Percentiles rank a stretch among this genome's conserved stretches.
These are phyloP conservation scores for Pythium aristosporum DNA, from an alignment of 352 stramenopile genomes.

Conservation along the genomic window DNA sequence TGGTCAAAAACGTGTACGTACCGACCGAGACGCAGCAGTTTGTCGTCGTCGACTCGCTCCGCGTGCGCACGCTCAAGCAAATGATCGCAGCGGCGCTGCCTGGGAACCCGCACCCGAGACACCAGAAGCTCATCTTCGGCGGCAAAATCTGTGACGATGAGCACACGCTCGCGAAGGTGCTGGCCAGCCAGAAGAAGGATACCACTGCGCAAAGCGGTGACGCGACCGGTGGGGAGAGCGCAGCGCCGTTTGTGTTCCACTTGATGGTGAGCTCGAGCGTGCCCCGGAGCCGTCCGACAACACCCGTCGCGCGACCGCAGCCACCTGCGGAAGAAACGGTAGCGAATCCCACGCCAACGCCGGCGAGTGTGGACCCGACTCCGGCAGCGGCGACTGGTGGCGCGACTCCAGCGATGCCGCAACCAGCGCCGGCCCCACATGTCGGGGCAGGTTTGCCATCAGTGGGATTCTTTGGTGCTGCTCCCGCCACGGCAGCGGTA, in stretches of 20 bases:
- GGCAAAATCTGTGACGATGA: constrained; percentile 82
- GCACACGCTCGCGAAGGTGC: constrained; percentile 43
- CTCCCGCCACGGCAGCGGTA: constrained; percentile 18
- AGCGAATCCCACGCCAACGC: constrained; percentile 1
- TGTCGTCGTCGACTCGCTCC: constrained; percentile 29
- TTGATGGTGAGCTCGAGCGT: constrained; percentile 52
- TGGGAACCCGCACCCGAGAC: constrained; percentile 35
- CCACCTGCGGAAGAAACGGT: constrained; percentile 2
- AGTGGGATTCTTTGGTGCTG: constrained; percentile 18
- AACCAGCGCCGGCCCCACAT: not conserved
- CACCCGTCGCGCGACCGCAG: constrained; percentile 10
- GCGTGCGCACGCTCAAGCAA: constrained; percentile 63
- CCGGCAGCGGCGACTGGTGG: constrained; percentile 12
- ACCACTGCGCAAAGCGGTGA: not conserved
- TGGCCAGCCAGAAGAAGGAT: constrained; percentile 29
- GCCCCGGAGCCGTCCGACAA: constrained; percentile 23
- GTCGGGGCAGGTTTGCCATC: constrained; percentile 19
- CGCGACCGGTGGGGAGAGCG: constrained; percentile 25
- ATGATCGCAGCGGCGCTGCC: constrained; percentile 52
- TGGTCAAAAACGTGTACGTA: constrained; percentile 84
- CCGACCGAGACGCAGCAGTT: constrained; percentile 54
- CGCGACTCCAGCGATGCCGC: not conserved
- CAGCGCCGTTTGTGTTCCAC: constrained; percentile 66
- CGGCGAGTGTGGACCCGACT: not conserved
- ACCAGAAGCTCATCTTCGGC: constrained; percentile 86